A percentile compares a stretch with the other conserved stretches of the same genome.
phyloP scores from a whole-genome alignment of 2,329 filamentous ascomycete genomes.

The Trichoderma gracile region DNA sequence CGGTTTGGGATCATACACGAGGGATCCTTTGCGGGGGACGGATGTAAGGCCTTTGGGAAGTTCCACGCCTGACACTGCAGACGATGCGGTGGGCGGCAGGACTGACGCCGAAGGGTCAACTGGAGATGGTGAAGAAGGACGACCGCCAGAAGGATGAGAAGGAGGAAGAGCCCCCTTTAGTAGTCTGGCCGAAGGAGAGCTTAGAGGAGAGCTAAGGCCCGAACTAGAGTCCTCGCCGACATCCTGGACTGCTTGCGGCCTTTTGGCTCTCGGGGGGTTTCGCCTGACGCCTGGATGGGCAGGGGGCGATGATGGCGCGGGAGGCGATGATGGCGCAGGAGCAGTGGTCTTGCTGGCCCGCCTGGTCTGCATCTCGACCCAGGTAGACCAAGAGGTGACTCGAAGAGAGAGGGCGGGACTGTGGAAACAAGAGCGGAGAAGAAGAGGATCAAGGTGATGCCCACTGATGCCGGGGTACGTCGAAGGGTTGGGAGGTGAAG shows the following conservation, averaged over 20 bases:
- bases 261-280: conserved; percentile 2
- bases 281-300: neutral
- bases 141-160: neutral
- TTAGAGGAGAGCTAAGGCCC: neutral
- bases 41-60: conserved; percentile 6
- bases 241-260: neutral
- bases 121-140: neutral
- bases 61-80: neutral
- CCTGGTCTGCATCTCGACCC: conserved; percentile 12
- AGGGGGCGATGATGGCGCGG: neutral
- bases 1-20: conserved; percentile 27
- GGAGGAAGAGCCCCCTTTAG: neutral
- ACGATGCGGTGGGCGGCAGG: neutral
- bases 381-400: neutral
- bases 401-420: neutral
- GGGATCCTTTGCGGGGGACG: conserved; percentile 20
- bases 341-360: neutral
- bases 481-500: neutral
- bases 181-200: neutral
- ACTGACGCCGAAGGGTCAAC: neutral
- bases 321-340: neutral
- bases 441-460: neutral
- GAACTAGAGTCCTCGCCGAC: neutral
- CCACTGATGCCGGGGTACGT: neutral
- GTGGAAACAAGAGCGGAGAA: neutral